Evolutionary conservation across 495 filamentous ascomycete species (phyloP), one percentile per base, ranked within the genome.

Genomic region (Talaromyces liani): DNA sequence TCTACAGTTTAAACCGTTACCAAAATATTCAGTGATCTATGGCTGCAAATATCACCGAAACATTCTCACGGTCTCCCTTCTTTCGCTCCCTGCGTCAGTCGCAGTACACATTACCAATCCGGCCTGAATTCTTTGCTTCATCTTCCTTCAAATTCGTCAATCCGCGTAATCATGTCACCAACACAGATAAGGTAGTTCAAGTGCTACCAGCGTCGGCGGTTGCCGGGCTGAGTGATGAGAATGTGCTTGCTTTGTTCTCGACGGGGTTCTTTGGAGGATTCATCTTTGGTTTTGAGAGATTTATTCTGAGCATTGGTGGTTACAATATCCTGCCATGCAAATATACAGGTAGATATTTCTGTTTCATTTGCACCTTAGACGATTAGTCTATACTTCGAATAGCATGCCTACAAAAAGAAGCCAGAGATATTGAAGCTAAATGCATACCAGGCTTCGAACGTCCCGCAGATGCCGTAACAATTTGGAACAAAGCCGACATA

Each of bases 241-340:
- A 64, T 56, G 62, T 66, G 1, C 58, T 69, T 3, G 49, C 65
- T 0, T 61, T 64, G 20, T 69, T 69, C 33, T 65, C 63, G 3
- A 34, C 16, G 27, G 65, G 68, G 20, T 67, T 69, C 20, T 69
- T 69, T 56, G 61, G 63, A 6, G 65, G 68, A 0, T 64, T 66
- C 58, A 51, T 69, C 1, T 69, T 69, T 60, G 64, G 57, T 3
- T 54, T 62, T 27, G 68, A 67, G 60, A 64, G 65, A 33, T 24
- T 49, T 31, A n/a, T 66, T 20, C 51, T 69, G 33, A 24, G 33
- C 6, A 41, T 54, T 33, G 68, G 63, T 4, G 65, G 63, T 5
- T 63, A 55, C 16, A 66, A 54, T 8, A 8, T 69, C 4, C 51
- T 69, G 16, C 64, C 68, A n/a, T 60, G 41, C 6, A 20, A 49